Evolutionary conservation across 805 yeast genomes (phyloP).

Genomic region (Candida morakotiae): DNA sequence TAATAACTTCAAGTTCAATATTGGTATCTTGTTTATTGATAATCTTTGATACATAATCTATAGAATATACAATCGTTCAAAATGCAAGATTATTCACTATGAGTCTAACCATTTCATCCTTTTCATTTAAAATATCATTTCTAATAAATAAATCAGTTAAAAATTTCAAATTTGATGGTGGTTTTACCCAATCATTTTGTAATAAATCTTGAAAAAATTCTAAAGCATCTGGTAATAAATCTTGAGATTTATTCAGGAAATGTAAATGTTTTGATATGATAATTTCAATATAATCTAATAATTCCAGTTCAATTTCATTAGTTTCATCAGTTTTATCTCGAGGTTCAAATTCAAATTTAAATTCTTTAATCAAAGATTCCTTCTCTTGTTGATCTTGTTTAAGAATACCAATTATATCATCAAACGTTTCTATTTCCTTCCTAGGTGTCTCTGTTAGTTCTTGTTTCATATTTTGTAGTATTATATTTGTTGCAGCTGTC

Average conservation of each 20-base stretch:
- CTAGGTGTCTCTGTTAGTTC: neutral
- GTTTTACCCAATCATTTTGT: conserved; percentile 11
- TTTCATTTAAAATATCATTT: conserved; percentile 2
- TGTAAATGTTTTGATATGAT: conserved; percentile 11
- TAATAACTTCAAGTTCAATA: conserved; percentile 21
- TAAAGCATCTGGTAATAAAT: conserved; percentile 6
- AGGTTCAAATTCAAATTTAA: conserved; percentile 2
- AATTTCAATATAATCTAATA: conserved; percentile 10
- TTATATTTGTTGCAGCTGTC: conserved; percentile 19
- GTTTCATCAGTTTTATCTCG: conserved; percentile 9
- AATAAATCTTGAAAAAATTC: conserved; percentile 9
- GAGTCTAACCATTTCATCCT: neutral
- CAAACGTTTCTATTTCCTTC: conserved; percentile 3
- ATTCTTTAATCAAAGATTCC: conserved; percentile 3
- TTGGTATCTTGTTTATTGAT: conserved; percentile 21
- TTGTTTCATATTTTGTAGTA: conserved; percentile 6
- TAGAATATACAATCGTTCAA: conserved; percentile 21
- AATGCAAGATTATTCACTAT: conserved; percentile 25
- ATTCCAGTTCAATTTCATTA: conserved; percentile 4
- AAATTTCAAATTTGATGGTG: conserved; percentile 7
- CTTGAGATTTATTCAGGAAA: conserved; percentile 6
- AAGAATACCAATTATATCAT: conserved; percentile 3
- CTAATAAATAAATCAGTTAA: conserved; percentile 6
- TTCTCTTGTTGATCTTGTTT: conserved; percentile 4
- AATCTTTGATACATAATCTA: neutral